phyloP scores from a whole-genome alignment of 1,139 yeast species.

The Geotrichum australiense region DNA sequence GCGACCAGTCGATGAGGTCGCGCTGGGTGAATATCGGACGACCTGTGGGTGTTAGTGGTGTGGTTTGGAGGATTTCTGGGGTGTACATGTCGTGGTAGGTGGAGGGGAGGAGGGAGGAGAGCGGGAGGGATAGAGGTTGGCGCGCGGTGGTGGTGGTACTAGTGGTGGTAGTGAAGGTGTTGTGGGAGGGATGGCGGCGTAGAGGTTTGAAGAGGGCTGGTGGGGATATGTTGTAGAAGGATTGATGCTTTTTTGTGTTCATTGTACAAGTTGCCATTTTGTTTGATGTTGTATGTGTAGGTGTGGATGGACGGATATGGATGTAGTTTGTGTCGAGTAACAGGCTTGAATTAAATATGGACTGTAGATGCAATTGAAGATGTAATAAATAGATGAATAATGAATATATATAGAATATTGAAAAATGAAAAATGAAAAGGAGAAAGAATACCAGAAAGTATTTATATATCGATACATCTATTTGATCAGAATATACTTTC shows the following conservation, averaged over 20 bases:
- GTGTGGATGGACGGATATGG: too few species aligned
- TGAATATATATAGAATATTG: too few species aligned
- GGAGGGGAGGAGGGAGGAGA: conserved; percentile 42
- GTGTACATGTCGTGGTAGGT: conserved; percentile 49
- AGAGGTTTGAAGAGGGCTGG: conserved; percentile 16
- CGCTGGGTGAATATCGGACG: conserved; percentile 56
- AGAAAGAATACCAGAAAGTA: too few species aligned
- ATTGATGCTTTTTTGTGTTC: conserved; percentile 8
- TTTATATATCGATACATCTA: too few species aligned
- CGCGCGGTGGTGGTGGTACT: not conserved
- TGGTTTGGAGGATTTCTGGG: conserved; percentile 36
- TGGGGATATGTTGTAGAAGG: conserved; percentile 14
- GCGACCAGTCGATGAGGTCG: conserved; percentile 54
- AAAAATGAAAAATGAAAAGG: too few species aligned
- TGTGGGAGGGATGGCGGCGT: conserved; percentile 5
- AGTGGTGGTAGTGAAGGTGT: not conserved
- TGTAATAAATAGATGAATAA: too few species aligned
- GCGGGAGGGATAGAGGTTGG: conserved; percentile 19
- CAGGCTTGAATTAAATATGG: too few species aligned
- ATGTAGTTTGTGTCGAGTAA: too few species aligned
- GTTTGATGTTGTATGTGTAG: too few species aligned
- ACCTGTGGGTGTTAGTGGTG: conserved; percentile 41
- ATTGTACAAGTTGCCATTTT: conserved; percentile 6
- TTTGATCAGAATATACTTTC: too few species aligned
- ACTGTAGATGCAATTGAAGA: too few species aligned